phyloP scores from a whole-genome alignment of 139 green algal genomes.

The Chlorella sp. region DNA sequence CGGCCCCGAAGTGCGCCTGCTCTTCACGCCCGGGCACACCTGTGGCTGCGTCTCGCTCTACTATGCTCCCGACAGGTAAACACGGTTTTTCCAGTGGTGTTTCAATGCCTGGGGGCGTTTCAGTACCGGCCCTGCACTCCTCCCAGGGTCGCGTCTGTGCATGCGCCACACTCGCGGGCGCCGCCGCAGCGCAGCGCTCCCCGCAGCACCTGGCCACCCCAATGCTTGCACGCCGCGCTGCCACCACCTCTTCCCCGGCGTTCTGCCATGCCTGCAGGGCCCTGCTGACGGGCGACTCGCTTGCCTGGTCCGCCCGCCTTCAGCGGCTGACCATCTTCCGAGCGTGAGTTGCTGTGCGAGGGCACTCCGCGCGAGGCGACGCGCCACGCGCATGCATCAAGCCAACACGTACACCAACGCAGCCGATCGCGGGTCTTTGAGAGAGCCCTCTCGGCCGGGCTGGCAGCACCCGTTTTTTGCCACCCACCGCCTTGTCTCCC shows the following conservation, averaged over 20 bases:
- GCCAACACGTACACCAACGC: not conserved
- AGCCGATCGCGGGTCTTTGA: not conserved
- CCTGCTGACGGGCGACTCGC: slow-evolving; percentile 62
- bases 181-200: no score
- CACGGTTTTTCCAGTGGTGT: no score
- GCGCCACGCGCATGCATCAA: not conserved
- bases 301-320: slow-evolving; percentile 23
- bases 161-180: no score
- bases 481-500: not conserved
- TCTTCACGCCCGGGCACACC: slow-evolving; percentile 81
- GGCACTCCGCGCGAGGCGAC: not conserved
- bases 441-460: not conserved
- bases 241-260: no score
- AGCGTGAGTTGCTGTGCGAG: not conserved
- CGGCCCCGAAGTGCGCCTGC: slow-evolving; percentile 52
- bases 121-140: no score
- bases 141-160: no score
- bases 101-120: no score
- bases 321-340: slow-evolving; percentile 36
- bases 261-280: no score
- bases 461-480: no score
- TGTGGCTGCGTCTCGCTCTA: slow-evolving; percentile 60
- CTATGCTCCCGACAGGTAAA: slow-evolving; percentile 50
- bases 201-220: no score
- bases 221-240: no score